Percentiles rank a stretch among this genome's conserved stretches.
Conservation (phyloP, 345 rosid genomes). For the Geranium rotundifolium region DNA sequence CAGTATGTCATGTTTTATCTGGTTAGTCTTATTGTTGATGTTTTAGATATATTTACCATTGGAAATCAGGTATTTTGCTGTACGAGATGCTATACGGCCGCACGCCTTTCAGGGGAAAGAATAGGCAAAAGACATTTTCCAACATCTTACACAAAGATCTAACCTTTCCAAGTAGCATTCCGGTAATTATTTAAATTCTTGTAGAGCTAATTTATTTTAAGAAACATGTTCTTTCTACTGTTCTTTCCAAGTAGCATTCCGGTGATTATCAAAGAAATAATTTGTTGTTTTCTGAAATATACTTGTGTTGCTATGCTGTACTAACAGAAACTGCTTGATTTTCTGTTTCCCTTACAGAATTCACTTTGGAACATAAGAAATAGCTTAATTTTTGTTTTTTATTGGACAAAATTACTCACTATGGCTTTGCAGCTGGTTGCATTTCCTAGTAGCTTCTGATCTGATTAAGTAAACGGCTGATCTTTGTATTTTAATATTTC, state of each 20-base stretch:
- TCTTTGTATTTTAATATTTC: slow-evolving; percentile 17
- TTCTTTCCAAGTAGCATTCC: no score
- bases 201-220: neutral
- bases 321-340: neutral
- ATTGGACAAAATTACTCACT: neutral
- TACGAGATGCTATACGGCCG: slow-evolving; percentile 99
- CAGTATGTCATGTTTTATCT: neutral
- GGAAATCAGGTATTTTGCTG: slow-evolving; percentile 61
- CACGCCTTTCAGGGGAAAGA: slow-evolving; percentile 93
- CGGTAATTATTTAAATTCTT: slow-evolving; percentile 24
- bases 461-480: slow-evolving; percentile 2
- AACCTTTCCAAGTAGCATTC: slow-evolving; percentile 91
- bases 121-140: slow-evolving; percentile 88
- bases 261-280: no score
- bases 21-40: neutral
- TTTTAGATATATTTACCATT: slow-evolving; percentile 4
- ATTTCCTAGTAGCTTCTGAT: no score
- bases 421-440: neutral
- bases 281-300: no score
- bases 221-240: neutral
- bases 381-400: neutral
- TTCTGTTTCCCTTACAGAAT: neutral
- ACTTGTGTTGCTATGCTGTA: no score
- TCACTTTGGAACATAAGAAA: neutral
- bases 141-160: slow-evolving; percentile 93